phyloP scores from a whole-genome alignment of 1,284 basidiomycete species.

The Puccinia hordei region DNA sequence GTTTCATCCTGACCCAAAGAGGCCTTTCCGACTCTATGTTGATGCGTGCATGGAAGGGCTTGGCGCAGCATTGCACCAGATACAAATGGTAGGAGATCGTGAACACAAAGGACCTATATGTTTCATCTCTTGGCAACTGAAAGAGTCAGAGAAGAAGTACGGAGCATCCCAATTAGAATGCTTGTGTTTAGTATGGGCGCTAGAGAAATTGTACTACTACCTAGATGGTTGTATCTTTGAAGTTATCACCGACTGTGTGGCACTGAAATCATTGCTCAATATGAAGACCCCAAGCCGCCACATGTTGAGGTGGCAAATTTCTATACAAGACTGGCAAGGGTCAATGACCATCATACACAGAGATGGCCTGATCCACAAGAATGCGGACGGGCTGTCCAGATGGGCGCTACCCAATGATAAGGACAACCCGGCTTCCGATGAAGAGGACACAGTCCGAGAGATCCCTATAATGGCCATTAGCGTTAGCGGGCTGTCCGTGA shows the following conservation, averaged over 20 bases:
- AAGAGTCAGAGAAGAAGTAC: too few relatives aligned
- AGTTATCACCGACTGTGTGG: slow-evolving; percentile 2
- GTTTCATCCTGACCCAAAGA: not conserved
- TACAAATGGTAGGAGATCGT: too few relatives aligned
- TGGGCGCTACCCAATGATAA: not conserved
- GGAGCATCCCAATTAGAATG: not conserved
- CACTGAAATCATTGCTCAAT: not conserved
- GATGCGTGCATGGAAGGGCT: slow-evolving; percentile 1
- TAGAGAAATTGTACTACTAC: not conserved
- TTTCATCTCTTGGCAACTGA: too few relatives aligned
- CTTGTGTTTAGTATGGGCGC: not conserved
- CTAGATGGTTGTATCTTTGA: not conserved
- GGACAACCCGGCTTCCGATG: not conserved
- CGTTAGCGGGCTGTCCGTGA: not conserved
- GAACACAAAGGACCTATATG: too few relatives aligned
- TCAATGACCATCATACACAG: too few relatives aligned
- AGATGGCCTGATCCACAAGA: too few relatives aligned
- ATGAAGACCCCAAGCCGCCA: not conserved
- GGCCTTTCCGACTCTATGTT: not conserved
- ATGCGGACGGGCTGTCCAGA: not conserved
- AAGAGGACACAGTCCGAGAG: not conserved
- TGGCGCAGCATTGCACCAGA: too few relatives aligned
- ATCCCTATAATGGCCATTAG: not conserved
- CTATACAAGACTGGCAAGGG: too few relatives aligned
- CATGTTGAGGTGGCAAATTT: not conserved